Conservation (phyloP, 2,329 filamentous ascomycete species). For the Elsinoe batatas region DNA sequence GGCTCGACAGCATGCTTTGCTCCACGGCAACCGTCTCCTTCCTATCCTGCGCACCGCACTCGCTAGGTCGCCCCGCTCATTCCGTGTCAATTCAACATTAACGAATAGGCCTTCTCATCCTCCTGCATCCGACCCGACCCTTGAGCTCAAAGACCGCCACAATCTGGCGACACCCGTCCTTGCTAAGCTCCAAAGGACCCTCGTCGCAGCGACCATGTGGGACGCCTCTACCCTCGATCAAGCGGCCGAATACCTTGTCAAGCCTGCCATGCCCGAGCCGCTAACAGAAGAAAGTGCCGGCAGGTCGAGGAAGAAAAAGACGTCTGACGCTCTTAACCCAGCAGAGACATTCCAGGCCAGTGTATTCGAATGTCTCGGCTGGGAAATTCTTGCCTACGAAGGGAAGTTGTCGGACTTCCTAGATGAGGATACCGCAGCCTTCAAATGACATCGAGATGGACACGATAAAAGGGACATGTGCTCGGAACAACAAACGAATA, state of each 20-base stretch:
- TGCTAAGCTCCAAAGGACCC: conserved; percentile 6
- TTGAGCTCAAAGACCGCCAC: not conserved
- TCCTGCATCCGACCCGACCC: not conserved
- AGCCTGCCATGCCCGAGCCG: not conserved
- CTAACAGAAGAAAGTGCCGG: not conserved
- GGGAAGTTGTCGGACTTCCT: conserved; percentile 5
- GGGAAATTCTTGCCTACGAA: conserved; percentile 10
- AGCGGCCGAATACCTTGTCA: not conserved
- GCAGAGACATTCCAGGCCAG: not conserved
- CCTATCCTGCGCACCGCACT: not conserved
- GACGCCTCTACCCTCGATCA: not conserved
- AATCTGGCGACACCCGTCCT: not conserved
- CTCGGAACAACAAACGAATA: not conserved
- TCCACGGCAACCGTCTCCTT: not conserved
- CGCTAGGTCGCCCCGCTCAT: not conserved
- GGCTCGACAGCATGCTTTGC: not conserved
- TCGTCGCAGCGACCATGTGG: not conserved
- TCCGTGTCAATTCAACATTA: not conserved
- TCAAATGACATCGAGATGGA: not conserved
- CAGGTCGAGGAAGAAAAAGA: not conserved
- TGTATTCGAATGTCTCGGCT: not conserved
- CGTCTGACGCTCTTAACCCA: not conserved
- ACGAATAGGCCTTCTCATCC: not conserved
- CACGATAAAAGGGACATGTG: not conserved
- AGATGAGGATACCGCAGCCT: not conserved